Evolutionary conservation across 345 rosid genomes (phyloP).

Genomic region (Salix viminalis): DNA sequence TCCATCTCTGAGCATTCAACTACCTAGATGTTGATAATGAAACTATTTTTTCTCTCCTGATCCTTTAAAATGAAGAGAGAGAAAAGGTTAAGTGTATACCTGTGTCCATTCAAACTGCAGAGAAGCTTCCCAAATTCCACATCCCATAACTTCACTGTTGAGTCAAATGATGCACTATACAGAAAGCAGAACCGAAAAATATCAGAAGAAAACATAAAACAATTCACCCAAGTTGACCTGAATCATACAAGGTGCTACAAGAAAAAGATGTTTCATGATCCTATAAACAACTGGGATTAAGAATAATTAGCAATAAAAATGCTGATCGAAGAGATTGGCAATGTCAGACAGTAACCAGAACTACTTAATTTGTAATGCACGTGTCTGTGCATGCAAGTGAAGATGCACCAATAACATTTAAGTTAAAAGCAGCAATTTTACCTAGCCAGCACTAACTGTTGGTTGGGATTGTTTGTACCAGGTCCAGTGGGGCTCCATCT

Average conservation of each 20-base stretch:
- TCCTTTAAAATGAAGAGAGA: neutral
- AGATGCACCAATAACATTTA: neutral
- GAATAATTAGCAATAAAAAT: neutral
- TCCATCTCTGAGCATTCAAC: neutral
- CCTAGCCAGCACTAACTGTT: conserved; percentile 84
- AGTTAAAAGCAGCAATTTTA: conserved; percentile 17
- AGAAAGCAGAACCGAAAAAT: conserved; percentile 8
- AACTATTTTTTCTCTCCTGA: neutral
- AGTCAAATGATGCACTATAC: conserved; percentile 95
- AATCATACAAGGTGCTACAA: neutral
- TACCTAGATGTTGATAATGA: neutral
- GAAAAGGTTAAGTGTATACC: conserved; percentile 32
- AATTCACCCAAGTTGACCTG: neutral
- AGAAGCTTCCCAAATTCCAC: conserved; percentile 86
- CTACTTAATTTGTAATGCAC: neutral
- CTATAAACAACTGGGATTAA: neutral
- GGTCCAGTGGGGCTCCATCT: conserved; percentile 97
- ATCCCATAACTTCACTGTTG: conserved; percentile 96
- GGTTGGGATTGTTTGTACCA: conserved; percentile 93
- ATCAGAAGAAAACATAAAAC: neutral
- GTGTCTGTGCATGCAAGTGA: neutral
- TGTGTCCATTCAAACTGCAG: conserved; percentile 85
- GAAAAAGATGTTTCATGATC: neutral
- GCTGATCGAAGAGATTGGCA: neutral
- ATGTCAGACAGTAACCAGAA: neutral